Evolutionary conservation across 2,329 filamentous ascomycete genomes (phyloP).

Genomic region (Rhynchosporium graminicola): DNA sequence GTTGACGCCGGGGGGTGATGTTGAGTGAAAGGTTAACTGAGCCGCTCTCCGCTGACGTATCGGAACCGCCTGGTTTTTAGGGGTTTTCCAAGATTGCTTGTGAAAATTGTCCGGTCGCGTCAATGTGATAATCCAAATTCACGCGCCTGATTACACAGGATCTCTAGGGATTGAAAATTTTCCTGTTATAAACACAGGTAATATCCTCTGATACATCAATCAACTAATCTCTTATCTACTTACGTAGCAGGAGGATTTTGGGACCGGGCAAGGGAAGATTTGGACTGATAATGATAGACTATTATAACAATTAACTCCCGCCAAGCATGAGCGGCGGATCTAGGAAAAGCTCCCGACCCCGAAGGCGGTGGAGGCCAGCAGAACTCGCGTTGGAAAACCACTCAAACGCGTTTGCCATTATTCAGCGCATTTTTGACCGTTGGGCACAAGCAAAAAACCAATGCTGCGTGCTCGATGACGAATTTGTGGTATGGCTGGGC

Average conservation of each 20-base stretch:
- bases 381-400: not conserved
- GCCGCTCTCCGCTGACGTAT: conserved; percentile 8
- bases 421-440: too few relatives aligned
- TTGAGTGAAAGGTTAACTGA: conserved; percentile 2
- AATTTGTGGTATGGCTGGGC: conserved; percentile 44
- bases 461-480: conserved; percentile 33
- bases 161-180: too few relatives aligned
- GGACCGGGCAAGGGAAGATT: not conserved
- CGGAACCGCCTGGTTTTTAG: conserved; percentile 8
- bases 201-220: not conserved
- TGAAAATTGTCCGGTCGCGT: conserved; percentile 6
- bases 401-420: not conserved
- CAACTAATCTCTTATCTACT: not conserved
- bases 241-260: not conserved
- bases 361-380: conserved; percentile 4
- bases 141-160: not conserved
- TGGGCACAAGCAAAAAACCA: conserved; percentile 1
- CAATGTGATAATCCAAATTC: not conserved
- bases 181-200: too few relatives aligned
- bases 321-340: not conserved
- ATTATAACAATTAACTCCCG: not conserved
- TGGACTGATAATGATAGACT: not conserved
- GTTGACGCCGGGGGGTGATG: conserved; percentile 3
- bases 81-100: not conserved
- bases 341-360: not conserved